Percentiles rank a stretch among this genome's conserved stretches.
Conservation (phyloP, 495 filamentous ascomycete species). For the Gamarada debralockiae region DNA sequence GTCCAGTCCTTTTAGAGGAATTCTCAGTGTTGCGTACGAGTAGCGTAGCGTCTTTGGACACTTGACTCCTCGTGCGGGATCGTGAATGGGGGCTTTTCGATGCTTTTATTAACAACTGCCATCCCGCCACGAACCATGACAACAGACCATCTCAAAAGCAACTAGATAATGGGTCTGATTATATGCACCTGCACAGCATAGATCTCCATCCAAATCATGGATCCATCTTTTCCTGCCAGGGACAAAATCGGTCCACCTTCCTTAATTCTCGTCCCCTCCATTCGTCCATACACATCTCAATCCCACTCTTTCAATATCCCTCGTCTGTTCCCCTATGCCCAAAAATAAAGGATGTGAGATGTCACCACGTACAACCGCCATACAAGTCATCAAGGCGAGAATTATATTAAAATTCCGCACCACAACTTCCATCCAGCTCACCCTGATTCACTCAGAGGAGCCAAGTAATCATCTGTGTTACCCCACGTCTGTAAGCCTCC, state of each 20-base stretch:
- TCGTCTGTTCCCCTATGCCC: not conserved
- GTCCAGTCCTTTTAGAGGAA: not conserved
- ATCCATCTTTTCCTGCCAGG: not conserved
- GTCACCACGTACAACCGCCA: not conserved
- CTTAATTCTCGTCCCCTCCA: too few species aligned
- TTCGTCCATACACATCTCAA: not conserved
- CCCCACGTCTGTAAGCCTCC: conserved; percentile 1
- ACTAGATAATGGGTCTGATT: too few species aligned
- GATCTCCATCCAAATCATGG: not conserved
- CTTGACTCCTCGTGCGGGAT: not conserved
- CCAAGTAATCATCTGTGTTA: not conserved
- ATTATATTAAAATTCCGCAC: not conserved
- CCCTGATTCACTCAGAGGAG: not conserved
- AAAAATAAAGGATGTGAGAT: not conserved
- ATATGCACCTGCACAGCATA: too few species aligned
- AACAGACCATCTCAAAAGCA: not conserved
- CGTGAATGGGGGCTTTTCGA: not conserved
- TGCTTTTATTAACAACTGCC: not conserved
- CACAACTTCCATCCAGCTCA: not conserved
- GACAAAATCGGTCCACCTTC: not conserved
- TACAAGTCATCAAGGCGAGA: not conserved
- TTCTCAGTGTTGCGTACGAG: not conserved
- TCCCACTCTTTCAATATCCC: not conserved
- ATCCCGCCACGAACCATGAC: not conserved
- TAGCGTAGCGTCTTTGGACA: not conserved